These are phyloP conservation scores for Podaxis sp. DNA, from an alignment of 768 basidiomycete genomes.

Conservation along the genomic window DNA sequence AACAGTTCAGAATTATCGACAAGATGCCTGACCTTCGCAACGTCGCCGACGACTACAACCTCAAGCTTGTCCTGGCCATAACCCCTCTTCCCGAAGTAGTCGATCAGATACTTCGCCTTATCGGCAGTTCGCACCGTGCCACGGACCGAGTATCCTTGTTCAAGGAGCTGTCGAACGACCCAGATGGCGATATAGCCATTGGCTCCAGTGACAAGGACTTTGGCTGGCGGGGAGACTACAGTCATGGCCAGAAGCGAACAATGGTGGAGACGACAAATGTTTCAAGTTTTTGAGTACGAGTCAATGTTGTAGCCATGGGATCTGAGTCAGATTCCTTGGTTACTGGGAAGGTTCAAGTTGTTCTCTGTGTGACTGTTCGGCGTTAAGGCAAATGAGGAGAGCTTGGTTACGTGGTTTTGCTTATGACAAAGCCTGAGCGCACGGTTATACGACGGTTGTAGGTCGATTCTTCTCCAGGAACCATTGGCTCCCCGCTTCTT, in stretches of 20 bases:
- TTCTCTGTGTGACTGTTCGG: neutral
- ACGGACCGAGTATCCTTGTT: conserved; percentile 61
- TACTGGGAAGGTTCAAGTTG: neutral
- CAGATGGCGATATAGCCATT: conserved; percentile 62
- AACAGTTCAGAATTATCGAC: neutral
- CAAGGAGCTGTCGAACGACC: conserved; percentile 55
- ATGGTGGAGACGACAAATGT: too few relatives aligned
- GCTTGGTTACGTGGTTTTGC: neutral
- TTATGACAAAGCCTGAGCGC: neutral
- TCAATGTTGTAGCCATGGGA: too few relatives aligned
- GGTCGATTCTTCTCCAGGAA: too few relatives aligned
- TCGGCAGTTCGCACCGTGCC: conserved; percentile 62
- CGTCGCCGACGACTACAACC: conserved; percentile 68
- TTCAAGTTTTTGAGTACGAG: too few relatives aligned
- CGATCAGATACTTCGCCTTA: conserved; percentile 59
- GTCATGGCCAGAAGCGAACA: conserved; percentile 25
- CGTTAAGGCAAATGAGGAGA: neutral
- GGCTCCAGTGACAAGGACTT: conserved; percentile 56
- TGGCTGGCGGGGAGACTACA: conserved; percentile 26
- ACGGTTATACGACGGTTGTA: too few relatives aligned
- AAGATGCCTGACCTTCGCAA: conserved; percentile 34
- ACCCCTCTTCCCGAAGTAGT: conserved; percentile 52
- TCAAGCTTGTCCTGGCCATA: conserved; percentile 60
- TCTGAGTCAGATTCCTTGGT: neutral
- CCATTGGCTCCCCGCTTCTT: too few relatives aligned